A percentile compares a stretch with the other conserved stretches of the same genome.
Evolutionary conservation across 345 rosid genomes (phyloP).

Genomic region (Salix brachista): DNA sequence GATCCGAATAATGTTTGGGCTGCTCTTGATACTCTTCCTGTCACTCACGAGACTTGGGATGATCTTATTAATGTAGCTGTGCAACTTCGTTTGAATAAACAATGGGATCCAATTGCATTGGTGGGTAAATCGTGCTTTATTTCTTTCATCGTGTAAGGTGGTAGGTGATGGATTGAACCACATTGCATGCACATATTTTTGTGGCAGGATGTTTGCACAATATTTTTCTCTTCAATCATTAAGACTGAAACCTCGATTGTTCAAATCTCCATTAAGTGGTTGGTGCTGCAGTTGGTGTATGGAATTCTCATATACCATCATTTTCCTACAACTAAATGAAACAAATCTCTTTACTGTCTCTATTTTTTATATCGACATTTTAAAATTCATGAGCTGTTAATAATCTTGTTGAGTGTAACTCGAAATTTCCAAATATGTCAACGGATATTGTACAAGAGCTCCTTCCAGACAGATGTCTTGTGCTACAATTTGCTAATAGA

Average conservation of each 20-base stretch:
- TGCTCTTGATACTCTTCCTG: slow-evolving; percentile 59
- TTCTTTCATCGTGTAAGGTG: too few species aligned
- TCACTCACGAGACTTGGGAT: slow-evolving; percentile 35
- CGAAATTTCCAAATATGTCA: slow-evolving; percentile 56
- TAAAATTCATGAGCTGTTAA: not conserved
- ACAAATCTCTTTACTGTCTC: not conserved
- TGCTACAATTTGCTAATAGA: slow-evolving; percentile 89
- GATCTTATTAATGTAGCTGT: slow-evolving; percentile 17
- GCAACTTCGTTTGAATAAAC: slow-evolving; percentile 74
- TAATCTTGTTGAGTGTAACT: slow-evolving; percentile 3
- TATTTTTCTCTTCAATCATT: too few species aligned
- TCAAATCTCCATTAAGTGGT: too few species aligned
- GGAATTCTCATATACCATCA: too few species aligned
- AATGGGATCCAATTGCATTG: slow-evolving; percentile 66
- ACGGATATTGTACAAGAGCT: slow-evolving; percentile 78
- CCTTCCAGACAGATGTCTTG: slow-evolving; percentile 74
- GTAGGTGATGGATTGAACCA: not conserved
- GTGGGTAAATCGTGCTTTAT: slow-evolving; percentile 29
- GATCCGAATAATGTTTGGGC: not conserved
- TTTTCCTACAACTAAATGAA: too few species aligned
- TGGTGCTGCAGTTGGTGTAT: too few species aligned
- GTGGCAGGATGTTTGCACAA: not conserved
- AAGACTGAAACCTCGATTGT: too few species aligned
- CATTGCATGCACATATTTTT: not conserved
- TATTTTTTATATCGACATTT: not conserved